Conservation (phyloP, 2,329 filamentous ascomycete genomes). For the Aspergillus novofumigatus region DNA sequence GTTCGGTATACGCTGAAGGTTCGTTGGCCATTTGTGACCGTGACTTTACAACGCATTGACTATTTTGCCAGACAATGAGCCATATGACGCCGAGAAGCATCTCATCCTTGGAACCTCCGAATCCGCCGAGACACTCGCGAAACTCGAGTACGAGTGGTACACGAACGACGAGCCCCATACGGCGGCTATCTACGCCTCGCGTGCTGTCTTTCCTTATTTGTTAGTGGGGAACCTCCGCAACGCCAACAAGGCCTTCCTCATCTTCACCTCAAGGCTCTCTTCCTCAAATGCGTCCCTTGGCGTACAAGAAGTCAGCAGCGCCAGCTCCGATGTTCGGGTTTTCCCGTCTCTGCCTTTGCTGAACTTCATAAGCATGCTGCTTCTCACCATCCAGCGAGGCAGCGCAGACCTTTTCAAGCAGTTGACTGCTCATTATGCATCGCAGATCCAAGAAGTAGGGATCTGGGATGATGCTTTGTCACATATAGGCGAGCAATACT, state of each 20-base stretch:
- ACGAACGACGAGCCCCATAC: conserved; percentile 81
- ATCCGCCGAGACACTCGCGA: conserved; percentile 73
- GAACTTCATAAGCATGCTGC: conserved; percentile 84
- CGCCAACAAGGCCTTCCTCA: conserved; percentile 74
- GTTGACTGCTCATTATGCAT: conserved; percentile 74
- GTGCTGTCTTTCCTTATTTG: conserved; percentile 86
- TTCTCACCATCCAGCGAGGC: conserved; percentile 79
- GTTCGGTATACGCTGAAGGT: conserved; percentile 80
- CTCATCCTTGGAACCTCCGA: conserved; percentile 84
- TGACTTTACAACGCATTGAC: conserved; percentile 10
- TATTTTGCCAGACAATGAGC: conserved; percentile 64
- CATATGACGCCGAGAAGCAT: conserved; percentile 90
- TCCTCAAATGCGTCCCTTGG: conserved; percentile 57
- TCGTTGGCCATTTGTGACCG: conserved; percentile 12
- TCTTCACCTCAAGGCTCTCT: conserved; percentile 66
- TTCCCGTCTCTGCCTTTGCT: conserved; percentile 90
- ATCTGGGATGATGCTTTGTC: conserved; percentile 79
- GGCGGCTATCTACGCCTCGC: conserved; percentile 78
- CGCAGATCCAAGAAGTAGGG: conserved; percentile 70
- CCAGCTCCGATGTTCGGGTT: conserved; percentile 68
- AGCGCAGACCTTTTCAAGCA: conserved; percentile 74
- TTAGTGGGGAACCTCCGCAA: conserved; percentile 85
- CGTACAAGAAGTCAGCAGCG: conserved; percentile 75
- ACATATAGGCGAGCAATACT: conserved; percentile 94
- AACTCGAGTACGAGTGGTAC: conserved; percentile 93